Conservation (phyloP, 73 alveolate species). For the Symbiodinium pilosum region DNA sequence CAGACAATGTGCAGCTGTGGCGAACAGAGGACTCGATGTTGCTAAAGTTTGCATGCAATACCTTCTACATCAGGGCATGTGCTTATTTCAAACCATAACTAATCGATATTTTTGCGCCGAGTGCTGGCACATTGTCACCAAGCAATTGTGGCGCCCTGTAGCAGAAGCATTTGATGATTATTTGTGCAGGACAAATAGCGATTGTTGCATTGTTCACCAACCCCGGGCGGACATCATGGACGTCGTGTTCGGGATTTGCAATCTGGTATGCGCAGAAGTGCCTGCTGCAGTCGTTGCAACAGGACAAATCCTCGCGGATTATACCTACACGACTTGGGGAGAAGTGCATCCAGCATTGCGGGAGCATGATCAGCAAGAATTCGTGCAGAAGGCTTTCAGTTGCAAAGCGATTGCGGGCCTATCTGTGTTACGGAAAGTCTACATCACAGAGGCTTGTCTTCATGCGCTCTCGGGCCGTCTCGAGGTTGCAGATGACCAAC, state of each 20-base stretch:
- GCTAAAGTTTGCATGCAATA: too few species aligned
- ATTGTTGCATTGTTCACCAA: constrained; percentile 8
- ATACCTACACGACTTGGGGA: background rate
- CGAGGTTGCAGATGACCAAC: too few species aligned
- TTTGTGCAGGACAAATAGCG: background rate
- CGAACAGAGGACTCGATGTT: background rate
- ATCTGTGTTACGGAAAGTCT: background rate
- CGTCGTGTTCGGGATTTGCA: background rate
- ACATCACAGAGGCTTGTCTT: background rate
- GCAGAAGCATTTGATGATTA: too few species aligned
- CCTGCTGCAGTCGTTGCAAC: background rate
- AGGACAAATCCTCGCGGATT: background rate
- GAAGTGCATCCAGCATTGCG: background rate
- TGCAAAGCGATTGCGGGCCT: background rate
- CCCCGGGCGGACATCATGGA: background rate
- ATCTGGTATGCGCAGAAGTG: background rate
- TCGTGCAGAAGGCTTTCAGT: background rate
- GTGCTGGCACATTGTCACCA: too few species aligned
- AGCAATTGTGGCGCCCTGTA: too few species aligned
- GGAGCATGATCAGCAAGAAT: background rate
- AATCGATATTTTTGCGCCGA: too few species aligned
- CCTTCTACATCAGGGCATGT: too few species aligned
- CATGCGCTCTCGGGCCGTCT: background rate
- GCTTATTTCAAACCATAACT: too few species aligned
- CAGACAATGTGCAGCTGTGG: constrained; percentile 1